Percentiles rank a stretch among this genome's conserved stretches.
These are phyloP conservation scores for Achlya hypogyna DNA, from an alignment of 352 stramenopile species.

Conservation along the genomic window DNA sequence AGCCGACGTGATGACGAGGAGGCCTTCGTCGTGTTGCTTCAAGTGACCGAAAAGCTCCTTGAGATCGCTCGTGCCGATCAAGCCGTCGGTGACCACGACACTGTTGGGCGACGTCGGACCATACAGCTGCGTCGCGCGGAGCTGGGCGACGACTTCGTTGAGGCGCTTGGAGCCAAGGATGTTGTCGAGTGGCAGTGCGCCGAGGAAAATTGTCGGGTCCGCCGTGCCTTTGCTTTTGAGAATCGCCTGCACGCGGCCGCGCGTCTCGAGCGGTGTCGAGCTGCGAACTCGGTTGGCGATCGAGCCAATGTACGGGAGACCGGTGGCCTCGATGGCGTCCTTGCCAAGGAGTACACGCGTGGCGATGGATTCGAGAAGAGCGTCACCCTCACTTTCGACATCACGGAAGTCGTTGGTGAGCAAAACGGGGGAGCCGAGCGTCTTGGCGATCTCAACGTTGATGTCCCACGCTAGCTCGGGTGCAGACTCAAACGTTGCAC, in stretches of 20 bases:
- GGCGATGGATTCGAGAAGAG: conserved; percentile 40
- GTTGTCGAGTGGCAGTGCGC: conserved; percentile 51
- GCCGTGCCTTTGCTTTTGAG: conserved; percentile 30
- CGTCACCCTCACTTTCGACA: background rate
- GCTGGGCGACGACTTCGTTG: conserved; percentile 58
- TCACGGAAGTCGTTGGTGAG: conserved; percentile 24
- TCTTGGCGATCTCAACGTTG: conserved; percentile 66
- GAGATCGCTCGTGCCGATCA: conserved; percentile 56
- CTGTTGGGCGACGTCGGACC: conserved; percentile 45
- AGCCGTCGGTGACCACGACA: conserved; percentile 49
- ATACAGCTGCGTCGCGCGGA: conserved; percentile 56
- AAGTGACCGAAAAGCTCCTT: conserved; percentile 68
- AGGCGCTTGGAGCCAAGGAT: conserved; percentile 61
- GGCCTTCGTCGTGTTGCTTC: conserved; percentile 65
- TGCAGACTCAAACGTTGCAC: conserved; percentile 43
- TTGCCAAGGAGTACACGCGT: conserved; percentile 41
- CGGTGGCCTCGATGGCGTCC: conserved; percentile 45
- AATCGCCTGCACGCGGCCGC: conserved; percentile 25
- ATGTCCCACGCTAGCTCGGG: conserved; percentile 67
- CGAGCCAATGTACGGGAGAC: conserved; percentile 57
- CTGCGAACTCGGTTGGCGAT: conserved; percentile 59
- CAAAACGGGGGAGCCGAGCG: conserved; percentile 49
- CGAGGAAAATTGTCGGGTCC: conserved; percentile 32
- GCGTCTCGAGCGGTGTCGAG: conserved; percentile 30
- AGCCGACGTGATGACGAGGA: conserved; percentile 61